Conservation (phyloP, 768 basidiomycete species). For the Amanita rimosa region DNA sequence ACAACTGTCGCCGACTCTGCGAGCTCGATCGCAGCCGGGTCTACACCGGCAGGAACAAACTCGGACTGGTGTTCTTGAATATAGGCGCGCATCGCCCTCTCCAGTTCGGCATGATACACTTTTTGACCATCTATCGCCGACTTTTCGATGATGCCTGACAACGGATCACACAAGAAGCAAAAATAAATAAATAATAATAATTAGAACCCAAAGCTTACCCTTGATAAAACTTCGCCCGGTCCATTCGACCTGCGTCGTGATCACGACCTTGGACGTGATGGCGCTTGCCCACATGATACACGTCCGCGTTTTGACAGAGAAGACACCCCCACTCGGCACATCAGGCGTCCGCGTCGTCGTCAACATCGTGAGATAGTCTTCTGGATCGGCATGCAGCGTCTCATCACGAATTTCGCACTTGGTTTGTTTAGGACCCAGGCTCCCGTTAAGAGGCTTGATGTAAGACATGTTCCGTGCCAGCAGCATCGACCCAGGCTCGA, state of each 20-base stretch:
- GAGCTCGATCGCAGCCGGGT: constrained; percentile 40
- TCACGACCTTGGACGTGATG: constrained; percentile 65
- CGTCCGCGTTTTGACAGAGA: constrained; percentile 88
- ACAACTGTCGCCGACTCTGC: constrained; percentile 27
- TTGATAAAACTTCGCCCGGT: constrained; percentile 95
- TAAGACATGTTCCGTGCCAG: constrained; percentile 89
- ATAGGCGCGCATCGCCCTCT: constrained; percentile 77
- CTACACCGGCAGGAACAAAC: constrained; percentile 78
- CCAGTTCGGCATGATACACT: constrained; percentile 73
- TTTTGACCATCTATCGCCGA: constrained; percentile 90
- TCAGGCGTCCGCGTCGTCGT: constrained; percentile 93
- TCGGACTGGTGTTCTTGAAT: constrained; percentile 85
- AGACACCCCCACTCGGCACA: constrained; percentile 88
- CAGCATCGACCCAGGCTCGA: constrained; percentile 46
- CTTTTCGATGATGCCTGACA: constrained; percentile 81
- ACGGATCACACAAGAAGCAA: constrained; percentile 2
- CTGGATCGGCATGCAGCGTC: constrained; percentile 66
- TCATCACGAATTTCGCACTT: constrained; percentile 95
- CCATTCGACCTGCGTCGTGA: constrained; percentile 93
- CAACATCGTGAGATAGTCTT: constrained; percentile 69
- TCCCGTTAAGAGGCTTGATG: constrained; percentile 83
- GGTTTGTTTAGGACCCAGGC: constrained; percentile 88
- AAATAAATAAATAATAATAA: too few species aligned
- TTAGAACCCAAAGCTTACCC: too few species aligned
- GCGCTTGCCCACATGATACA: constrained; percentile 91